These are phyloP conservation scores for Teunomyces aglyptinius DNA, from an alignment of 805 yeast genomes.

Conservation along the genomic window DNA sequence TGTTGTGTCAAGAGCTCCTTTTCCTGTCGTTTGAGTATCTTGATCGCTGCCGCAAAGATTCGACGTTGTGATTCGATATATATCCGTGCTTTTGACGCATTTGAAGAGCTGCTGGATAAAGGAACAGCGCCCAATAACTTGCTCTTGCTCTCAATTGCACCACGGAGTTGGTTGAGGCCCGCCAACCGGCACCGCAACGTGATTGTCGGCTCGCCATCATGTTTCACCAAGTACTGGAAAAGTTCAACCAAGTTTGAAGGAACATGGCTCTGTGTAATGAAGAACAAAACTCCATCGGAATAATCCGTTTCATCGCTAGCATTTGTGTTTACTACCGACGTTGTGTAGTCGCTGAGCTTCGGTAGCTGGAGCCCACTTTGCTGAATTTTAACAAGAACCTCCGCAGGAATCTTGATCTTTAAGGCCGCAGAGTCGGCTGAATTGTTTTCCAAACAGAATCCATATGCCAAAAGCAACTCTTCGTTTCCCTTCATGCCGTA, in stretches of 20 bases:
- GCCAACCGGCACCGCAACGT: slow-evolving; percentile 58
- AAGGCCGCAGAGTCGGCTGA: slow-evolving; percentile 58
- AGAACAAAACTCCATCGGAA: slow-evolving; percentile 39
- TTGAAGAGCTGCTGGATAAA: neutral
- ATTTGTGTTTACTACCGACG: slow-evolving; percentile 23
- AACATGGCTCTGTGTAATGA: slow-evolving; percentile 31
- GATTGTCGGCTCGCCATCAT: slow-evolving; percentile 15
- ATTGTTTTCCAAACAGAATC: slow-evolving; percentile 63
- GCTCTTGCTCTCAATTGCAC: slow-evolving; percentile 52
- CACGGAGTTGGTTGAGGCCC: slow-evolving; percentile 54
- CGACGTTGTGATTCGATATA: slow-evolving; percentile 51
- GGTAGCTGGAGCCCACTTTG: slow-evolving; percentile 39
- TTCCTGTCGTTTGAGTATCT: slow-evolving; percentile 46
- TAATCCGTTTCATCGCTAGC: slow-evolving; percentile 9
- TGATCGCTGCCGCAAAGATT: slow-evolving; percentile 45
- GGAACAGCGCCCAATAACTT: slow-evolving; percentile 11
- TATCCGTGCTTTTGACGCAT: slow-evolving; percentile 30
- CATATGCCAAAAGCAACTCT: slow-evolving; percentile 77
- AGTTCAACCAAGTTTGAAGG: slow-evolving; percentile 48
- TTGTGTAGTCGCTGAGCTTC: slow-evolving; percentile 36
- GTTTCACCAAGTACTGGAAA: slow-evolving; percentile 53
- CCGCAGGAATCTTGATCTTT: slow-evolving; percentile 52
- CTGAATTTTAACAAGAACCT: slow-evolving; percentile 28
- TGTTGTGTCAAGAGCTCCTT: slow-evolving; percentile 41
- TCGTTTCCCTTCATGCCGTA: slow-evolving; percentile 89